Evolutionary conservation across 352 stramenopile species (phyloP), one percentile per base, ranked within the genome.

Genomic region (Lagenidium sp.): DNA sequence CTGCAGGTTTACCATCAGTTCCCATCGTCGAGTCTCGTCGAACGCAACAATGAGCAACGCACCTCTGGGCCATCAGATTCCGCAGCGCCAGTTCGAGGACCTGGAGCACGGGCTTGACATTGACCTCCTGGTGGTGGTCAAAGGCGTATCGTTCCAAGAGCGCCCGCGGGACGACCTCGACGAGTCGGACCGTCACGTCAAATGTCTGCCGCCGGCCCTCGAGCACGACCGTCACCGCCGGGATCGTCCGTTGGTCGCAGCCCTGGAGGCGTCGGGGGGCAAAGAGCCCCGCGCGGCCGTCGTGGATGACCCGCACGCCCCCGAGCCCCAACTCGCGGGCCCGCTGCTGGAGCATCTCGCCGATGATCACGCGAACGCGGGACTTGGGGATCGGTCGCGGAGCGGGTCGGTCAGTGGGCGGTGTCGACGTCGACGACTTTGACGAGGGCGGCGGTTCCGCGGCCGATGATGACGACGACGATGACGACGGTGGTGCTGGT

Each of bases 41-140:
- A 31, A 1, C n/a, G 13, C 10, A 20, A 22, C 13, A 11, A 28
- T 11, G 10, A 19, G 21, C 6, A 23, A 34, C 25, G 21, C 11
- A 53, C 45, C 45, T 22, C 15, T 43, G 29, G 2, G 47, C 29
- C 4, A 30, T 32, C 29, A 54, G 24, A 25, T 54, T 37, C n/a
- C 31, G 37, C 22, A 54, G 30, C 39, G 43, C 47, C 16, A 47
- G 20, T 19, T 47, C 41, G 18, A 54, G 19, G n/a, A 25, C 38
- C n/a, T 47, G 47, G 21, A 47, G 32, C 16, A 21, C 21, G 18
- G 24, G 30, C 30, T 15, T 39, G 15, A 36, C n/a, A 21, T 29
- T 16, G 4, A 21, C 18, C 10, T 8, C 1, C 10, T 16, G 10
- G 18, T 18, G 25, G 4, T 10, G 11, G 2, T 6, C 19, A 30